Evolutionary conservation across 768 basidiomycete species (phyloP).

Genomic region (Termitomyces sp.): DNA sequence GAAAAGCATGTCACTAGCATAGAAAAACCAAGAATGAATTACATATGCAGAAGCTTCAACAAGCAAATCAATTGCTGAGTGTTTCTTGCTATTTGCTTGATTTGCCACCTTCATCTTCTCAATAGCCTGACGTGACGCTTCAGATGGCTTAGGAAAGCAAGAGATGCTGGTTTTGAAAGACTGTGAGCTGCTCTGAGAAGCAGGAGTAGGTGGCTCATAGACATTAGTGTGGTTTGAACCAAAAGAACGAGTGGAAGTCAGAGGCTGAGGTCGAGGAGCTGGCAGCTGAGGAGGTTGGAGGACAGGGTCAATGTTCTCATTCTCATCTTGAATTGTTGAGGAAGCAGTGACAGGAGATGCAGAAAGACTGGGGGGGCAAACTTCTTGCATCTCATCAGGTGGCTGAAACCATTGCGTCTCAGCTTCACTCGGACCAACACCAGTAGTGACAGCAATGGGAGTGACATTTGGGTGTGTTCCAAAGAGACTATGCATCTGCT

Average conservation of each 20-base stretch:
- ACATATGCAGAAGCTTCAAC: not conserved
- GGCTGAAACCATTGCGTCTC: conserved; percentile 21
- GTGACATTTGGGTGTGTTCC: conserved; percentile 23
- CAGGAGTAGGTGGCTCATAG: not conserved
- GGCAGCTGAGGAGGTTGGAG: not conserved
- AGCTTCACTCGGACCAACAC: conserved; percentile 23
- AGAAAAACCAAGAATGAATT: not conserved
- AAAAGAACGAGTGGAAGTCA: not conserved
- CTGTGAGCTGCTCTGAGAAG: not conserved
- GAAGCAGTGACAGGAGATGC: too few species aligned
- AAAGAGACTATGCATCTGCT: conserved; percentile 4
- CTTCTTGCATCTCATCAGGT: not conserved
- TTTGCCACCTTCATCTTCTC: not conserved
- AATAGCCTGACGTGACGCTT: not conserved
- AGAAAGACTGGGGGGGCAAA: not conserved
- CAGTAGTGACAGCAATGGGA: conserved; percentile 28
- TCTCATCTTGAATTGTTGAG: not conserved
- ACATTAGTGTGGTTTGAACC: not conserved
- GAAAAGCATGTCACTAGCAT: not conserved
- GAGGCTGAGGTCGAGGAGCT: not conserved
- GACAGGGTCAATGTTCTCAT: not conserved
- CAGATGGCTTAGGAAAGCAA: not conserved
- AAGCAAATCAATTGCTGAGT: not conserved
- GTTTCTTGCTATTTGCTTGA: not conserved
- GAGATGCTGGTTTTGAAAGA: not conserved